Evolutionary conservation across 306 rosid species (phyloP), one percentile per base, ranked within the genome.

Genomic region (Boehmeria nivea): DNA sequence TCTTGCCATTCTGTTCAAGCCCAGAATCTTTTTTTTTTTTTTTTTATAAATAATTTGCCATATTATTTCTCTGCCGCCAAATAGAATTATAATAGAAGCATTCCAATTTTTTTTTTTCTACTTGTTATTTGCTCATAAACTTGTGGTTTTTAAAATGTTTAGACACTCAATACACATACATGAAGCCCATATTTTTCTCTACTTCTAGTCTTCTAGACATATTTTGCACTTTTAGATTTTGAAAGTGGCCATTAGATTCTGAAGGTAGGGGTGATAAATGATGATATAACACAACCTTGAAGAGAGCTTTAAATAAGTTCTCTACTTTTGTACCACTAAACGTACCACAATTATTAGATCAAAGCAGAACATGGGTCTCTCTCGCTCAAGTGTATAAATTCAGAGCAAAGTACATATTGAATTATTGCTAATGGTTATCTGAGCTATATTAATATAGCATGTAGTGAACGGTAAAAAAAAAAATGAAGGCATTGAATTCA

Each of bases 1-100:
- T 72, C 71, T 72, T 65, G 47, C 65, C 28, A 23, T 57, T 40
- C 36, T 39, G 48, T 11, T 15, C 53, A n/a, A n/a, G n/a, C n/a
- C n/a, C 65, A 51, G 70, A 60, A 36, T 21, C 31, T 36, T 13
- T 6, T n/a, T 53, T 10, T 52, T 7, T 52, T 17, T 43, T 15
- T 54, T 8, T 63, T 34, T 74, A n/a, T n/a, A n/a, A n/a, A n/a
- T n/a, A 64, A 27, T 65, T 51, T 75, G 60, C 76, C 49, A 34
- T 43, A 47, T 40, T 54, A 65, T 71, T 58, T 52, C 57, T 31
- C 36, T 31, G 36, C 36, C 52, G 34, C 43, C 5, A 8, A 8
- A 45, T 20, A 45, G 36, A 10, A n/a, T n/a, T n/a, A n/a, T n/a
- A n/a, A n/a, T n/a, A n/a, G n/a, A n/a, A n/a, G n/a, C n/a, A n/a